A percentile compares a stretch with the other conserved stretches of the same genome.
Evolutionary conservation across 257 asterid genomes (phyloP).

Genomic region (Fraxinus americana): DNA sequence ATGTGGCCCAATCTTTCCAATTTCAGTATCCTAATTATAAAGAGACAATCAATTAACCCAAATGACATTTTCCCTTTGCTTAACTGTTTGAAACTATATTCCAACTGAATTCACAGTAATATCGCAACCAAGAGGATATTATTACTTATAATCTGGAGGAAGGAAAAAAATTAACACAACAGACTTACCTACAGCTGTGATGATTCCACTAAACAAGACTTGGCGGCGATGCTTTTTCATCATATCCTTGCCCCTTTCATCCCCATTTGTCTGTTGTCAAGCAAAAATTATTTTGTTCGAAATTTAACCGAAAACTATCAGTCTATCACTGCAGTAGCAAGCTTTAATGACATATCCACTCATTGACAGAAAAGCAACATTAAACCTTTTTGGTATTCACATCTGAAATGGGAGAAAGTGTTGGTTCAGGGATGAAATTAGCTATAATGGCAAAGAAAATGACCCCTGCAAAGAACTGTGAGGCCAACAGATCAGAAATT

Average conservation of each 20-base stretch:
- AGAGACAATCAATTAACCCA: neutral
- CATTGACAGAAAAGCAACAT: constrained; percentile 9
- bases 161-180: constrained; percentile 13
- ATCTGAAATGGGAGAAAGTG: constrained; percentile 57
- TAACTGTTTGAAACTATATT: neutral
- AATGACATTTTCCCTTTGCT: neutral
- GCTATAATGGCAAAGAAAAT: constrained; percentile 76
- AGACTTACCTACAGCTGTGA: constrained; percentile 76
- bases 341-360: constrained; percentile 1
- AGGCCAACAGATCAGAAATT: constrained; percentile 35
- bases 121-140: constrained; percentile 11
- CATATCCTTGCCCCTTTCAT: constrained; percentile 60
- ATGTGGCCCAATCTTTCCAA: neutral
- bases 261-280: constrained; percentile 55
- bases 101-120: neutral
- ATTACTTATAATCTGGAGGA: neutral
- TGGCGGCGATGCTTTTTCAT: constrained; percentile 84
- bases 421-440: constrained; percentile 87
- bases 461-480: constrained; percentile 91
- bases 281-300: constrained; percentile 20
- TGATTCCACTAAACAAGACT: constrained; percentile 78
- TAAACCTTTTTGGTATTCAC: constrained; percentile 62
- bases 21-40: neutral
- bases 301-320: constrained; percentile 4
- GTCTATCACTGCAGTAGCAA: constrained; percentile 7